phyloP scores from a whole-genome alignment of 768 basidiomycete species.

The Dioszegia aurantiaca region DNA sequence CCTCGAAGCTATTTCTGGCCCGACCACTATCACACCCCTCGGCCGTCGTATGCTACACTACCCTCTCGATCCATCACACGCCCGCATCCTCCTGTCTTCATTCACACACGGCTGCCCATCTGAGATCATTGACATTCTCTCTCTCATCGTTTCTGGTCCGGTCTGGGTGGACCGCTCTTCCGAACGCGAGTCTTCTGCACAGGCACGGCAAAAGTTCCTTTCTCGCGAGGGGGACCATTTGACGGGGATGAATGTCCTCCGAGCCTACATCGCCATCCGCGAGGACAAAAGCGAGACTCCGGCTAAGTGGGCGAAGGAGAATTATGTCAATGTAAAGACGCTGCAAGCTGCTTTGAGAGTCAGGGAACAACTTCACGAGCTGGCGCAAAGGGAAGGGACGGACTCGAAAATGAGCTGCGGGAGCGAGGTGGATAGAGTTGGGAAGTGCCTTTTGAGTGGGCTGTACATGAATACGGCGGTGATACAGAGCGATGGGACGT shows the following conservation, averaged over 20 bases:
- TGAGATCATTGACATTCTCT: conserved; percentile 80
- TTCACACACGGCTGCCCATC: conserved; percentile 66
- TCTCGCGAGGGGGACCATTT: conserved; percentile 87
- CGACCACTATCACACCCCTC: conserved; percentile 64
- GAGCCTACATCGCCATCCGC: conserved; percentile 66
- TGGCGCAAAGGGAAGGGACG: conserved; percentile 62
- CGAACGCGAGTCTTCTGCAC: conserved; percentile 67
- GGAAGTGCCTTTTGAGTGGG: conserved; percentile 72
- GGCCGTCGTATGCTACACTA: conserved; percentile 85
- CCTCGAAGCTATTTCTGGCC: conserved; percentile 71
- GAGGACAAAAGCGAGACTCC: conserved; percentile 19
- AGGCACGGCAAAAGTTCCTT: conserved; percentile 69
- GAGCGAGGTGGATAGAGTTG: conserved; percentile 66
- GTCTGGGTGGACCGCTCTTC: conserved; percentile 69
- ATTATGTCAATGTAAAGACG: conserved; percentile 78
- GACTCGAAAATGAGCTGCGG: conserved; percentile 63
- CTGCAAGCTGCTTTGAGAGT: conserved; percentile 75
- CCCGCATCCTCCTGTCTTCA: conserved; percentile 77
- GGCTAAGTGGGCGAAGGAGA: conserved; percentile 76
- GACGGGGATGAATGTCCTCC: conserved; percentile 79
- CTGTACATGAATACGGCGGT: conserved; percentile 79
- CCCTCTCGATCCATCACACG: conserved; percentile 82
- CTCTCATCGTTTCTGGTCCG: conserved; percentile 74
- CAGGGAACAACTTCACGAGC: conserved; percentile 68
- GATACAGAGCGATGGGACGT: conserved; percentile 77